Evolutionary conservation across 2,329 filamentous ascomycete species (phyloP), one percentile per base, ranked within the genome.

Genomic region (Parafenestella ontariensis): DNA sequence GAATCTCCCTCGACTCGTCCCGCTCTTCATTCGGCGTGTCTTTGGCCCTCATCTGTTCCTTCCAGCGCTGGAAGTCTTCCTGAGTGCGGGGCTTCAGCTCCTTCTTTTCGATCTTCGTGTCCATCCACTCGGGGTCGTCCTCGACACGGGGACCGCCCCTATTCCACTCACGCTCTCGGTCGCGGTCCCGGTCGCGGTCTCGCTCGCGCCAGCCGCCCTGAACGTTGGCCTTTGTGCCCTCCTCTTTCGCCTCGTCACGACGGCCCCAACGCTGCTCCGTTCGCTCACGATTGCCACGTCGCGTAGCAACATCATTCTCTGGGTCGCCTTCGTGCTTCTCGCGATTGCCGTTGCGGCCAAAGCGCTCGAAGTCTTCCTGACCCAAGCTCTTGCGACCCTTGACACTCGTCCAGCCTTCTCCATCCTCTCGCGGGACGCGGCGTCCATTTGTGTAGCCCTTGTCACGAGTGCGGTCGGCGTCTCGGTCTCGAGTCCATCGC

Each of bases 21-120:
- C 77, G 81, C 65, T 81, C 81, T 53, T 82, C 77, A 45, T 75
- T 75, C 9, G 66, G 59, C 4, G 74, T 59, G 43, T 77, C 85
- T 58, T 85, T 83, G 34, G 87, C 87, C 75, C 90, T 94, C 92
- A 96, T 96, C 60, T 84, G 85, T 66, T 96, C 91, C 83, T 96
- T 96, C 87, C 94, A 97, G 64, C 91, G 91, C 77, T 96, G 89
- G 75, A 97, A 96, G 63, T 97, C 93, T 70, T 96, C 92, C 68
- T 91, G 89, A 0, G 92, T 96, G 66, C 91, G 90, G 5, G 83
- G 85, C 66, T 89, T 86, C 31, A 84, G 79, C 66, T 89, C 86
- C 46, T 91, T 89, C 54, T 89, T 88, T 20, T 83, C 77, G 40
- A 81, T 83, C 15, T 87, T 86, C 34, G 77, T 71, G 70, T 96